Evolutionary conservation across 495 filamentous ascomycete genomes (phyloP).

Genomic region (Usnea hakonensis): DNA sequence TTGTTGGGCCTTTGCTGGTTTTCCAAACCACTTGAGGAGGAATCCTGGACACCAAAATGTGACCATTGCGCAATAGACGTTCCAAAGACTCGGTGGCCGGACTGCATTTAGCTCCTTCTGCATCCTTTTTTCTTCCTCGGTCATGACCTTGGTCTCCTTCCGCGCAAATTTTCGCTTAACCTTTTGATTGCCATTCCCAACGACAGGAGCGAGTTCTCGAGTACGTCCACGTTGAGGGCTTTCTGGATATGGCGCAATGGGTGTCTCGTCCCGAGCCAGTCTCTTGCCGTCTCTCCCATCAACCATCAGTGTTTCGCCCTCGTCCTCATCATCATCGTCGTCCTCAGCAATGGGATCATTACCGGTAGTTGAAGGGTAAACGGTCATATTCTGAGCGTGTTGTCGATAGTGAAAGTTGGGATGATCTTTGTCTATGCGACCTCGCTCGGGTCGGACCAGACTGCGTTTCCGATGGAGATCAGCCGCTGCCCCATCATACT

Average conservation of each 20-base stretch:
- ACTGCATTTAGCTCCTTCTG: constrained; percentile 59
- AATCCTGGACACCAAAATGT: constrained; percentile 94
- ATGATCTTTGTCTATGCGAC: constrained; percentile 70
- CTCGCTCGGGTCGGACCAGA: constrained; percentile 80
- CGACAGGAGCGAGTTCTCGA: constrained; percentile 24
- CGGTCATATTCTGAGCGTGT: constrained; percentile 78
- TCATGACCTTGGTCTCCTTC: constrained; percentile 41
- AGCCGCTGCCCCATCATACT: constrained; percentile 32
- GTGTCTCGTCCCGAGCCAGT: constrained; percentile 26
- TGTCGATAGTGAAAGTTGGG: constrained; percentile 92
- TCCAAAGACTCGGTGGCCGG: constrained; percentile 86
- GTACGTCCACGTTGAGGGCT: constrained; percentile 45
- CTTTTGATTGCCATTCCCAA: constrained; percentile 26
- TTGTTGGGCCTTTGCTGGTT: constrained; percentile 78
- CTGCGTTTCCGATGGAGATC: constrained; percentile 67
- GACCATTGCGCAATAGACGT: constrained; percentile 83
- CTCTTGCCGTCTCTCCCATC: constrained; percentile 48
- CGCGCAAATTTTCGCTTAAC: constrained; percentile 44
- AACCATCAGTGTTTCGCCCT: constrained; percentile 49
- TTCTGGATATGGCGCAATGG: constrained; percentile 19
- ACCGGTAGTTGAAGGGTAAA: constrained; percentile 81
- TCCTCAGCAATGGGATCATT: constrained; percentile 80
- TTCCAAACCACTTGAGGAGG: constrained; percentile 75
- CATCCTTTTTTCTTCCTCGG: constrained; percentile 53
- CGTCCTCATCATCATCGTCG: constrained; percentile 46